phyloP scores from a whole-genome alignment of 148 eudicot genomes.

The Cornus kousa region DNA sequence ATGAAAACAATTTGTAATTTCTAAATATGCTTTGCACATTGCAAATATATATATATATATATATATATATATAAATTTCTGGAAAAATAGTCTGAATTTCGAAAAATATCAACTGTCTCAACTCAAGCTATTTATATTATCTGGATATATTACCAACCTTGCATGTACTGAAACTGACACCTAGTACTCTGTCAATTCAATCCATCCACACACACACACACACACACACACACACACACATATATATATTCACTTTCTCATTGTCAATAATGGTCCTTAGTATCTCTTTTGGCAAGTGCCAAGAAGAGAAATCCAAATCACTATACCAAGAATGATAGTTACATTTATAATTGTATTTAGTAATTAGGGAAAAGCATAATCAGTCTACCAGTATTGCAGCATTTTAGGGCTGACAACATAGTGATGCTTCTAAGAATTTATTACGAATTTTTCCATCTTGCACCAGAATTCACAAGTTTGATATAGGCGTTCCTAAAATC shows the following conservation, averaged over 20 bases:
- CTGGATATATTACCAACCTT: neutral
- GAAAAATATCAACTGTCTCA: neutral
- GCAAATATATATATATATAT: no score
- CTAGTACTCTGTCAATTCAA: neutral
- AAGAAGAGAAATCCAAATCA: neutral
- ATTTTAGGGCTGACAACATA: neutral
- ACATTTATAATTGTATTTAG: neutral
- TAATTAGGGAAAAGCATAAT: neutral
- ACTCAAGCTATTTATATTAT: neutral
- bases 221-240: no score
- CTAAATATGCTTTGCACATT: no score
- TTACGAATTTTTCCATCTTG: conserved; percentile 55
- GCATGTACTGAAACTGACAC: neutral
- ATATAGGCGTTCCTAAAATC: conserved; percentile 84
- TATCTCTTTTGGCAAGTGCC: neutral
- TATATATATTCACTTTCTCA: conserved; percentile 1
- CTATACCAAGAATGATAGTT: neutral
- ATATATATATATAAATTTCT: no score
- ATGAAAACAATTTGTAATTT: no score
- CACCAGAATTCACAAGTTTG: conserved; percentile 88
- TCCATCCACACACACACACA: no score
- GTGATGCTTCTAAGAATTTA: neutral
- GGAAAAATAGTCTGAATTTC: neutral
- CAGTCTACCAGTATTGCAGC: no score
- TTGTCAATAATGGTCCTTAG: neutral